Percentiles rank a stretch among this genome's conserved stretches.
Evolutionary conservation across 257 asterid species (phyloP).

Genomic region (Solanum bukasovii): DNA sequence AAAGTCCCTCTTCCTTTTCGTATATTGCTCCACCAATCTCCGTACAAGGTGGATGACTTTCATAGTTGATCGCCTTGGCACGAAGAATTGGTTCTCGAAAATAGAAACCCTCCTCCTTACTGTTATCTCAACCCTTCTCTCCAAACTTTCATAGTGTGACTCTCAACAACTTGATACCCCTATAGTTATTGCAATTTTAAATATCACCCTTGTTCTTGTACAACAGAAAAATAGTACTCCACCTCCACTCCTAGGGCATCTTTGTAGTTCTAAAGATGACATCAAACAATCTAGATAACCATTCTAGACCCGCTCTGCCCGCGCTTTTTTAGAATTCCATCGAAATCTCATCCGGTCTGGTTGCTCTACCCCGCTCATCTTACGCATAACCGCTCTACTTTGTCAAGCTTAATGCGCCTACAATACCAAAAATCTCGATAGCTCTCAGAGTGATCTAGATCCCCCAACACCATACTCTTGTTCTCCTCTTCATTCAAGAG

Average conservation of each 20-base stretch:
- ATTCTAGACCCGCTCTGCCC: neutral
- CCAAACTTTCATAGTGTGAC: neutral
- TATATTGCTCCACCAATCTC: neutral
- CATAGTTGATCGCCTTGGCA: neutral
- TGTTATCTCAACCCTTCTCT: neutral
- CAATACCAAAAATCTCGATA: neutral
- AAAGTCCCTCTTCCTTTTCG: neutral
- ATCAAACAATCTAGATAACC: neutral
- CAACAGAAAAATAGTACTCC: neutral
- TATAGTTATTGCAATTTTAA: neutral
- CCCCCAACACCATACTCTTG: neutral
- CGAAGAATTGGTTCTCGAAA: neutral
- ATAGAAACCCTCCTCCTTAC: neutral
- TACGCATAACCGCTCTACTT: neutral
- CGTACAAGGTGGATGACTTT: neutral
- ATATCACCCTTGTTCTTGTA: neutral
- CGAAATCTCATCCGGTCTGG: neutral
- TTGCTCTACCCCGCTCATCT: neutral
- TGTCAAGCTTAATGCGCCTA: neutral
- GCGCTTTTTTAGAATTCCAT: neutral
- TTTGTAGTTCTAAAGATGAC: neutral
- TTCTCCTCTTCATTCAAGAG: neutral
- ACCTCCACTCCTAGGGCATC: neutral
- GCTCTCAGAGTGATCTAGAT: neutral
- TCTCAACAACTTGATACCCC: neutral